Percentiles rank a stretch among this genome's conserved stretches.
These are phyloP conservation scores for Aureobasidium pullulans DNA, from an alignment of 2,329 filamentous ascomycete genomes.

Conservation along the genomic window DNA sequence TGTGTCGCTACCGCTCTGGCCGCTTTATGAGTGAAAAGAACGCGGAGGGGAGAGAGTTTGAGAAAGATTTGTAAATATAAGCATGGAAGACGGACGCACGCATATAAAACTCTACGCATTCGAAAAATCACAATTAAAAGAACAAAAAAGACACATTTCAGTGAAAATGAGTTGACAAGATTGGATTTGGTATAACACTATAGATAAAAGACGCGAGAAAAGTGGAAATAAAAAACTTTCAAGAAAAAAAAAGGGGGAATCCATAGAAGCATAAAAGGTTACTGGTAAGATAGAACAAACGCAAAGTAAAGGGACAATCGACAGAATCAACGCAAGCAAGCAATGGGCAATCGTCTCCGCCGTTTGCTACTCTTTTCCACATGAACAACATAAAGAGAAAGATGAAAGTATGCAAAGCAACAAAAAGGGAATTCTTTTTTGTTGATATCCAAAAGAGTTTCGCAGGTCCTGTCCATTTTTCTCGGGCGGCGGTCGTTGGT, in stretches of 20 bases:
- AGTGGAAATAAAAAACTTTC: not conserved
- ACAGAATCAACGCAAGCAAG: not conserved
- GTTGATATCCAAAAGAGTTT: not conserved
- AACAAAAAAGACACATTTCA: too few species aligned
- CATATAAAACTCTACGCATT: too few species aligned
- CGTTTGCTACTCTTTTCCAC: too few species aligned
- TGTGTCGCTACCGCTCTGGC: slow-evolving; percentile 52
- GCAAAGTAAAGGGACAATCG: not conserved
- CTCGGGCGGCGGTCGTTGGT: not conserved
- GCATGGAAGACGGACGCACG: too few species aligned
- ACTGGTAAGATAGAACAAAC: not conserved
- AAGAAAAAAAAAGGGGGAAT: not conserved
- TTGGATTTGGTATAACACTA: too few species aligned
- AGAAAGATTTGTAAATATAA: too few species aligned
- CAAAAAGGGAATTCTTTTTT: not conserved
- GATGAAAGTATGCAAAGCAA: too few species aligned
- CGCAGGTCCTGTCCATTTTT: not conserved
- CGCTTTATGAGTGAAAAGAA: not conserved
- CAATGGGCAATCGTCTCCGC: too few species aligned
- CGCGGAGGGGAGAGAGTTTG: not conserved
- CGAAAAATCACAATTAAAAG: too few species aligned
- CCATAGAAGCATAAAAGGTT: not conserved
- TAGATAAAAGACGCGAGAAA: not conserved
- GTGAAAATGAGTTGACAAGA: too few species aligned
- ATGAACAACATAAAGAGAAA: too few species aligned